Evolutionary conservation across 768 basidiomycete genomes (phyloP).

Genomic region (Mycena belliarum): DNA sequence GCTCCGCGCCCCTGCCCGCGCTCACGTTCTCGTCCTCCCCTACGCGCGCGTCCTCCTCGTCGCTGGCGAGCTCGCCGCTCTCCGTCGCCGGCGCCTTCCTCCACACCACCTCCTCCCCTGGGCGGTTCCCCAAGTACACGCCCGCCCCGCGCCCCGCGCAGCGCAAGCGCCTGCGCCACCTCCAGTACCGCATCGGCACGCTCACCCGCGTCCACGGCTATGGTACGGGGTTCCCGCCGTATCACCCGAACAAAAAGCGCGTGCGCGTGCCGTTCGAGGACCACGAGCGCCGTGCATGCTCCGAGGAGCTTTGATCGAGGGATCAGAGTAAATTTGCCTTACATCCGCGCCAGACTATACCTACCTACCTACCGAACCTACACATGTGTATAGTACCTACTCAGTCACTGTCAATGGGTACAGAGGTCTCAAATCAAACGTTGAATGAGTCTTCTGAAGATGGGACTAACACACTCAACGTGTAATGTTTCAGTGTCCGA

Average conservation of each 20-base stretch:
- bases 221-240: background rate
- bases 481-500: too few species aligned
- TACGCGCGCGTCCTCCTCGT: background rate
- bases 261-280: background rate
- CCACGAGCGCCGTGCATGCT: slow-evolving; percentile 5
- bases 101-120: slow-evolving; percentile 9
- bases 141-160: slow-evolving; percentile 43
- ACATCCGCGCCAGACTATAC: too few species aligned
- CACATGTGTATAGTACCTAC: too few species aligned
- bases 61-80: too few species aligned
- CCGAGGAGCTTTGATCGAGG: slow-evolving; percentile 9
- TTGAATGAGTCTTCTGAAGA: too few species aligned
- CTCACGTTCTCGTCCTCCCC: slow-evolving; percentile 7
- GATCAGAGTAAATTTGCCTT: too few species aligned
- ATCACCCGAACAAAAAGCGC: slow-evolving; percentile 1
- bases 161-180: slow-evolving; percentile 34
- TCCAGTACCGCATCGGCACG: slow-evolving; percentile 31
- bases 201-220: slow-evolving; percentile 11
- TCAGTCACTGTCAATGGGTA: too few species aligned
- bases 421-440: too few species aligned
- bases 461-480: too few species aligned
- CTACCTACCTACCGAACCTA: too few species aligned
- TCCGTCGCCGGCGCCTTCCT: slow-evolving; percentile 9
- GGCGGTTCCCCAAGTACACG: slow-evolving; percentile 35
- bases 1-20: background rate